These are phyloP conservation scores for Colletotrichum chrysophilum DNA, from an alignment of 2,329 filamentous ascomycete genomes.

Conservation along the genomic window DNA sequence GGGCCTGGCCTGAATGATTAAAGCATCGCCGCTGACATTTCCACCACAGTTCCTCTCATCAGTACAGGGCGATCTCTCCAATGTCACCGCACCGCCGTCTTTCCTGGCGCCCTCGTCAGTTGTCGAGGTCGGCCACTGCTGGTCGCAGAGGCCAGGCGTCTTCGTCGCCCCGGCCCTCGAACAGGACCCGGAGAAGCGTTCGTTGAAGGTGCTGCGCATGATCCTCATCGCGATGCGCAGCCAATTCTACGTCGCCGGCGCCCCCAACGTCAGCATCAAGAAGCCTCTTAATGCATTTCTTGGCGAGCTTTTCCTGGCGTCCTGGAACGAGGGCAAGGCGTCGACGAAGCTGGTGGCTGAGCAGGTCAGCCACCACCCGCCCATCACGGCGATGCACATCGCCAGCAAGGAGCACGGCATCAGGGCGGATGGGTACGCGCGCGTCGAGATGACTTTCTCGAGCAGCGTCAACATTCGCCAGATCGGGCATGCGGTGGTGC, in stretches of 20 bases:
- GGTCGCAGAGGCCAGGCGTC: conserved; percentile 51
- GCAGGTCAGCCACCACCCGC: conserved; percentile 59
- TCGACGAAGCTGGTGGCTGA: conserved; percentile 44
- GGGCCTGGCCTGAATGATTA: background rate
- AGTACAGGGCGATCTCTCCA: conserved; percentile 55
- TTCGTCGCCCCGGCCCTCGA: conserved; percentile 54
- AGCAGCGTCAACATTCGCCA: conserved; percentile 55
- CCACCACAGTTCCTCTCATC: conserved; percentile 20
- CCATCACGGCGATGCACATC: conserved; percentile 58
- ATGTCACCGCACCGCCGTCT: conserved; percentile 55
- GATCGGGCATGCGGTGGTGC: conserved; percentile 54
- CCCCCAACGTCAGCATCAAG: conserved; percentile 52
- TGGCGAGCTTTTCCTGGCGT: conserved; percentile 53
- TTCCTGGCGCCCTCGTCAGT: conserved; percentile 55
- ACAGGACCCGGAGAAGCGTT: conserved; percentile 44
- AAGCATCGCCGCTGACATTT: background rate
- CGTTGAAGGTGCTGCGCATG: conserved; percentile 51
- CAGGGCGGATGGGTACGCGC: conserved; percentile 54
- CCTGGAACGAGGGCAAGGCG: conserved; percentile 34
- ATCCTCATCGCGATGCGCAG: conserved; percentile 50
- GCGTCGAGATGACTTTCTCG: conserved; percentile 57
- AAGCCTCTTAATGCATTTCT: conserved; percentile 60
- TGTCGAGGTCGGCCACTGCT: conserved; percentile 56
- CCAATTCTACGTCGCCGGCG: conserved; percentile 53
- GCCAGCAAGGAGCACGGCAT: conserved; percentile 46